Conservation (phyloP, 2,329 filamentous ascomycete genomes). For the Fusarium globosum region DNA sequence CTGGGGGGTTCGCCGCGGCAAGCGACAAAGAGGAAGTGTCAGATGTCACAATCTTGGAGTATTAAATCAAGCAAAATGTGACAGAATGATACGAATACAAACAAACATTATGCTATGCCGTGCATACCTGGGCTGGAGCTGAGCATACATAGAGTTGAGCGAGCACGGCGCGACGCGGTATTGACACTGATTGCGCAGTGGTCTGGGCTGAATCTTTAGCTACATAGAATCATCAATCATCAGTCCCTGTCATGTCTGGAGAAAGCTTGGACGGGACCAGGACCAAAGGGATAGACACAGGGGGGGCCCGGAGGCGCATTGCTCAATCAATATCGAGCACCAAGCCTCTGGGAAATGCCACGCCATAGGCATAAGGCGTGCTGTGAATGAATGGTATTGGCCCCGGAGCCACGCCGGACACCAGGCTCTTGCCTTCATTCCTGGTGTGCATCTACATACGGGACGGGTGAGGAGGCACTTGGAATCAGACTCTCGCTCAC, state of each 20-base stretch:
- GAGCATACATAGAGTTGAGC: conserved; percentile 12
- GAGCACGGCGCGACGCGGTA: conserved; percentile 36
- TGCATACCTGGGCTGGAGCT: not conserved
- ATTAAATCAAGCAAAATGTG: conserved; percentile 29
- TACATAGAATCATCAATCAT: conserved; percentile 16
- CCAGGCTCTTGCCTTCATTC: conserved; percentile 32
- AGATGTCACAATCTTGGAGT: conserved; percentile 30
- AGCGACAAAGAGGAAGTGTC: conserved; percentile 20
- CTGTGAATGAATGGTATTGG: not conserved
- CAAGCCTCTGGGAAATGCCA: conserved; percentile 27
- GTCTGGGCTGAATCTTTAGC: conserved; percentile 17
- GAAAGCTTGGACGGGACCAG: conserved; percentile 30
- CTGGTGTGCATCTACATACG: conserved; percentile 26
- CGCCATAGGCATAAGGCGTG: conserved; percentile 3
- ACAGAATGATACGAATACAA: conserved; percentile 6
- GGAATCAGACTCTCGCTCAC: conserved; percentile 1
- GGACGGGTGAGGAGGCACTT: conserved; percentile 14
- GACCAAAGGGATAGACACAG: conserved; percentile 32
- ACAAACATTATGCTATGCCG: not conserved
- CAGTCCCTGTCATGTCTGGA: conserved; percentile 30
- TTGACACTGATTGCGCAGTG: conserved; percentile 31
- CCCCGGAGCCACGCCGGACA: conserved; percentile 24
- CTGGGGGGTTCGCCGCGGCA: conserved; percentile 33
- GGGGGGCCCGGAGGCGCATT: conserved; percentile 18
- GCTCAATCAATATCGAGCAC: conserved; percentile 16